Base-by-base conservation (phyloP, 176 grass and related monocot genomes). In the Avena insularis region DNA sequence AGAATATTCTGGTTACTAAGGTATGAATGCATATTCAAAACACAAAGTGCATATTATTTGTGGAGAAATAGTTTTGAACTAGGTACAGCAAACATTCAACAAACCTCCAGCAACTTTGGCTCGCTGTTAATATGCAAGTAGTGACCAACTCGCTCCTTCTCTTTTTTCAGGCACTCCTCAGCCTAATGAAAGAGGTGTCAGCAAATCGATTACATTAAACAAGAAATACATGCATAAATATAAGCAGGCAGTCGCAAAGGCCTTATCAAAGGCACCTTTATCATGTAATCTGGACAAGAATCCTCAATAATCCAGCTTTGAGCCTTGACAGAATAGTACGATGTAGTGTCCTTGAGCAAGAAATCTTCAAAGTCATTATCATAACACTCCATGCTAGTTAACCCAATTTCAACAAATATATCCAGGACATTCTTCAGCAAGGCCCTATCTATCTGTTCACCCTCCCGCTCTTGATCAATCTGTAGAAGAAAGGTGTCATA, bases 391-490 rank as follows among this genome's bases (percentile, higher is more conserved):
- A 99, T 94, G 20, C 20, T 91, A 81, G 89, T 91, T 73, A 93
- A 70, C 11, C 97, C 94, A 21, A 99, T 93, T 87, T 99, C 97
- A 87, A 99, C 97, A 83, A 97, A 99, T 75, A 99, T 99, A 79
- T 94, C 94, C 78, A 99, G 71, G 66, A 97, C 93, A 83, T 99
- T 96, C 87, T 97, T 99, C 83, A 99, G 85, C 74, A 99, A 73
- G 75, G 97, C 92, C 55, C 89, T 88, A 45, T 99, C 97, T 79
- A 99, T 99, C 35, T 94, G 94, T 85, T 93, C 97, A 0, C 94
- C 92, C 20, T 99, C 97, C 29, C 97, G 94, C 86, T 99, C 97
- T 92, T 94, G 90, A 76, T 99, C 87, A 62, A 99, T 97, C 97
- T 99, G 89, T 92, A 79, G 12, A 82, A 90, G 55, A 7, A 89